Conservation (phyloP, 495 filamentous ascomycete species). For the Alectoria sarmentosa region DNA sequence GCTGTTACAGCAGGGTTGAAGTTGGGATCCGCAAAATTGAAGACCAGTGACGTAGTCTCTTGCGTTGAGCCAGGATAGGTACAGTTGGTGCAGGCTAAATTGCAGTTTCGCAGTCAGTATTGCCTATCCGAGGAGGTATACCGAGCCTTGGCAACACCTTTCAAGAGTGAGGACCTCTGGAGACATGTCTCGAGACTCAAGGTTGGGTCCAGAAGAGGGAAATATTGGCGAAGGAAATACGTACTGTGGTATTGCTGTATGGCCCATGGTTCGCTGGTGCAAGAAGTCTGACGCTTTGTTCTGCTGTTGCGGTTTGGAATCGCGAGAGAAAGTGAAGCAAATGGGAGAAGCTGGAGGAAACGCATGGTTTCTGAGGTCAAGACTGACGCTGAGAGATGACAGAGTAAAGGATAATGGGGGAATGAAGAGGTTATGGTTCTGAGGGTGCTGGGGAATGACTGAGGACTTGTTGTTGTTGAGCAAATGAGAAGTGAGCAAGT, state of each 20-base stretch:
- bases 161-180: no score
- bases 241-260: slow-evolving; percentile 13
- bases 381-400: background rate
- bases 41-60: background rate
- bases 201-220: no score
- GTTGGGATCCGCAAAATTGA: slow-evolving; percentile 4
- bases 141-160: no score
- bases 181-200: no score
- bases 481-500: background rate
- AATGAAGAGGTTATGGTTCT: background rate
- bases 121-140: no score
- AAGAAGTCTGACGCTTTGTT: slow-evolving; percentile 10
- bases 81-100: background rate
- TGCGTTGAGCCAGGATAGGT: background rate
- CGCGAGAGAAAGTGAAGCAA: slow-evolving; percentile 12
- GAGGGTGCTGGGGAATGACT: background rate
- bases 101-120: no score
- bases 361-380: background rate
- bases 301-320: background rate
- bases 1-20: background rate
- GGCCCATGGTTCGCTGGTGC: slow-evolving; percentile 8
- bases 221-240: no score
- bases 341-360: slow-evolving; percentile 9
- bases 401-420: background rate
- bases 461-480: background rate